Evolutionary conservation across 2,329 filamentous ascomycete genomes (phyloP), one percentile per base, ranked within the genome.

Genomic region (Ophiostoma sp.): DNA sequence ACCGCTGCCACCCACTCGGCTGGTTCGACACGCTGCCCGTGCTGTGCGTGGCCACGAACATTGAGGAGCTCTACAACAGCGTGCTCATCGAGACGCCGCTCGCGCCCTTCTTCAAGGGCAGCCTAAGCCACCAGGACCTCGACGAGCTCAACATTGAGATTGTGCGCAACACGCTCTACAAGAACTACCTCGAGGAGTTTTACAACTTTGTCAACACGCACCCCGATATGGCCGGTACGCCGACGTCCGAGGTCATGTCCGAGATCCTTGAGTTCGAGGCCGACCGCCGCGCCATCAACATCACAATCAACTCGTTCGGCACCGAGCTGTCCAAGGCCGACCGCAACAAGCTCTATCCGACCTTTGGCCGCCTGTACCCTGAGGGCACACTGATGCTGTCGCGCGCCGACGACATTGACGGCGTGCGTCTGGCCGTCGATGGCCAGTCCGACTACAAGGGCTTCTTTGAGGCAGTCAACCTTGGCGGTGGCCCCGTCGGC

Each of bases 1-100:
- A 98, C 80, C 88, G 96, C 82, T 99, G 97, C 83, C 97, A 99
- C 79, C 96, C 96, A 7, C 88, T 99, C 8, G 96, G 96, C 78
- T 98, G 95, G 94, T 99, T 99, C 82, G 96, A 99, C 86, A 98
- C 96, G 9, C 94, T 99, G 92, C 97, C 96, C 0, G 96, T 98
- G 3, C 92, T 99, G 71, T 98, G 95, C 81, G 95, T 98, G 61
- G 96, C 96, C 42, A 98, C 95, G 69, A 99, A 98, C 82, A 97
- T 98, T 77, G 96, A 99, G 84, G 96, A 99, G 81, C 88, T 99
- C 50, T 99, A 99, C 87, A 99, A 98, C 86, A 97, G 93, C 63
- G 96, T 99, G 22, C 85, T 99, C 77, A 95, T 99, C 77, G 96
- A 99, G 85, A 99, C 96, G 3, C 96, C 96, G 4, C 87, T 99